Evolutionary conservation across 345 rosid genomes (phyloP).

Genomic region (Punica granatum): DNA sequence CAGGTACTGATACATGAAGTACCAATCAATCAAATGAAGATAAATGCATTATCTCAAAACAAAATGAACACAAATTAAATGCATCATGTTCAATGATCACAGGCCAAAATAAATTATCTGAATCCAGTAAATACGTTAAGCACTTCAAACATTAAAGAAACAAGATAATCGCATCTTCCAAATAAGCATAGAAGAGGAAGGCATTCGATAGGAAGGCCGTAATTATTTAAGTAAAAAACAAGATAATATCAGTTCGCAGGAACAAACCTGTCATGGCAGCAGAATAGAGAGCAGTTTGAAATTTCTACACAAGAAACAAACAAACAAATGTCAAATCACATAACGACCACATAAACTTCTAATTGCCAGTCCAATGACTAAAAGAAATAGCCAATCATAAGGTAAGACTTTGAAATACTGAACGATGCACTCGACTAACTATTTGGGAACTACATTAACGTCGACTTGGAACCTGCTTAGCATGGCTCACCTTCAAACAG

Average conservation of each 20-base stretch:
- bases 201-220: not conserved
- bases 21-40: not conserved
- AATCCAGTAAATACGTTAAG: not conserved
- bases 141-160: not conserved
- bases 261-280: conserved; percentile 58
- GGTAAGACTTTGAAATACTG: too few relatives aligned
- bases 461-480: too few relatives aligned
- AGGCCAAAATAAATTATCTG: not conserved
- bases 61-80: too few relatives aligned
- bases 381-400: not conserved
- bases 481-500: too few relatives aligned
- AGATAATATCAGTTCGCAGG: not conserved
- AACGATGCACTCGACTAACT: too few relatives aligned
- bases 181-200: not conserved
- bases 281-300: conserved; percentile 41
- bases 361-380: not conserved
- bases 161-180: not conserved
- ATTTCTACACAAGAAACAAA: conserved; percentile 48
- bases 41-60: too few relatives aligned
- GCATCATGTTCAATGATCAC: not conserved
- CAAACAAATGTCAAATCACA: not conserved
- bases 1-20: conserved; percentile 50
- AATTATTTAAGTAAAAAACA: not conserved
- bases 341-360: not conserved
- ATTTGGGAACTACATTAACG: too few relatives aligned